Evolutionary conservation across 1,284 basidiomycete genomes (phyloP).

Genomic region (Ustilago trichophora): DNA sequence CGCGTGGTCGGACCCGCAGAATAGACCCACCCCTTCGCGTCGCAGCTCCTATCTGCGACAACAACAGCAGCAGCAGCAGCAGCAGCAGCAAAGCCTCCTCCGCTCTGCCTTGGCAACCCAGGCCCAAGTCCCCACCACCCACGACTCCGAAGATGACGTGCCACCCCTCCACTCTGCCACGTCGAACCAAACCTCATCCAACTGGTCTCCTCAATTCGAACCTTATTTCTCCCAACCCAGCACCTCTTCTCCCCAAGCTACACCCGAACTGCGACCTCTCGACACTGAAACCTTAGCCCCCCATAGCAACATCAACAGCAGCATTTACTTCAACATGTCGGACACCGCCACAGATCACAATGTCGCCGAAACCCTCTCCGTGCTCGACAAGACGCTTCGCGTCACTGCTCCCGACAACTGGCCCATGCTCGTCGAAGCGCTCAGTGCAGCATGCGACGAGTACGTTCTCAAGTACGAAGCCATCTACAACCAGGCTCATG

Average conservation of each 20-base stretch:
- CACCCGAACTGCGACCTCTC: neutral
- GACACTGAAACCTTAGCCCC: too few relatives aligned
- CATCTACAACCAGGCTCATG: slow-evolving; percentile 21
- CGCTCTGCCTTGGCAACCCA: slow-evolving; percentile 14
- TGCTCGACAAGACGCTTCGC: slow-evolving; percentile 23
- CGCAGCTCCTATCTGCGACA: slow-evolving; percentile 43
- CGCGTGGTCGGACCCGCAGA: slow-evolving; percentile 56
- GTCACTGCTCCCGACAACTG: slow-evolving; percentile 43
- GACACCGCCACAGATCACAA: neutral
- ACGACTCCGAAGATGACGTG: slow-evolving; percentile 6
- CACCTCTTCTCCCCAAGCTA: neutral
- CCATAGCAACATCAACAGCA: too few relatives aligned
- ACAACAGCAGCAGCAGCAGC: too few relatives aligned
- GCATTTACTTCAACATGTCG: slow-evolving; percentile 7
- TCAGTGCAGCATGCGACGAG: slow-evolving; percentile 26
- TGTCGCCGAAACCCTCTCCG: slow-evolving; percentile 12
- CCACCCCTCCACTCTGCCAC: slow-evolving; percentile 1
- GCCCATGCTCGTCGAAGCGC: slow-evolving; percentile 34
- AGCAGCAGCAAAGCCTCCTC: slow-evolving; percentile 8
- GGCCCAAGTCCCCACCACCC: neutral
- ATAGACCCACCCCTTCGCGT: slow-evolving; percentile 40
- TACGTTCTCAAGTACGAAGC: slow-evolving; percentile 34
- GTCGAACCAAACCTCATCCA: too few relatives aligned
- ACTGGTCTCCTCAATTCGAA: slow-evolving; percentile 14
- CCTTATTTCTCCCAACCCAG: slow-evolving; percentile 27